phyloP scores from a whole-genome alignment of 164 flowering plant genomes.

The Pachysandra terminalis region DNA sequence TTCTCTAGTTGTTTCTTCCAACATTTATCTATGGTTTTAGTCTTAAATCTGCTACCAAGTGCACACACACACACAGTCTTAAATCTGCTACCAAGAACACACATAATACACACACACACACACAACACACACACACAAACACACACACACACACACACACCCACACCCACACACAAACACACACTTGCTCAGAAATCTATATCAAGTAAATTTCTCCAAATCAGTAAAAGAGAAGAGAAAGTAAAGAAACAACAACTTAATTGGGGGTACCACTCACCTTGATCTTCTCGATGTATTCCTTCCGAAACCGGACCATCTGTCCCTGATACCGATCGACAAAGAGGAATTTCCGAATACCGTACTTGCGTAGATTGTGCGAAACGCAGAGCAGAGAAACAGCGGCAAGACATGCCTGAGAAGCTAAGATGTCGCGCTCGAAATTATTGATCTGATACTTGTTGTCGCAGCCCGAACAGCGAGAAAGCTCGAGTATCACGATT shows the following conservation, averaged over 20 bases:
- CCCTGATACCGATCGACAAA: slow-evolving; percentile 71
- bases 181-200: no score
- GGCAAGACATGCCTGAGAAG: slow-evolving; percentile 58
- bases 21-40: no score
- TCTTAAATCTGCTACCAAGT: no score
- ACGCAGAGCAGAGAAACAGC: slow-evolving; percentile 69
- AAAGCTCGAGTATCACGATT: slow-evolving; percentile 36
- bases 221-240: neutral
- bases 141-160: no score
- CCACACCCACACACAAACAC: no score
- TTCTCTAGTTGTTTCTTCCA: no score
- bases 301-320: slow-evolving; percentile 37
- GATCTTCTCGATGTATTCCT: slow-evolving; percentile 55
- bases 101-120: no score
- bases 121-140: no score
- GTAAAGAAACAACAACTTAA: neutral
- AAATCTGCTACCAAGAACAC: no score
- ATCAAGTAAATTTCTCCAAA: neutral
- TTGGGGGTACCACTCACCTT: slow-evolving; percentile 31
- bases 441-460: slow-evolving; percentile 42
- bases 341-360: slow-evolving; percentile 71
- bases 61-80: no score
- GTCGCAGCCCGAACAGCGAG: slow-evolving; percentile 41
- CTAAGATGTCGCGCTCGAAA: slow-evolving; percentile 66
- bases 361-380: slow-evolving; percentile 64